Percentiles rank a stretch among this genome's conserved stretches.
phyloP scores from a whole-genome alignment of 169 alveolate genomes.

The Plasmodium gonderi region DNA sequence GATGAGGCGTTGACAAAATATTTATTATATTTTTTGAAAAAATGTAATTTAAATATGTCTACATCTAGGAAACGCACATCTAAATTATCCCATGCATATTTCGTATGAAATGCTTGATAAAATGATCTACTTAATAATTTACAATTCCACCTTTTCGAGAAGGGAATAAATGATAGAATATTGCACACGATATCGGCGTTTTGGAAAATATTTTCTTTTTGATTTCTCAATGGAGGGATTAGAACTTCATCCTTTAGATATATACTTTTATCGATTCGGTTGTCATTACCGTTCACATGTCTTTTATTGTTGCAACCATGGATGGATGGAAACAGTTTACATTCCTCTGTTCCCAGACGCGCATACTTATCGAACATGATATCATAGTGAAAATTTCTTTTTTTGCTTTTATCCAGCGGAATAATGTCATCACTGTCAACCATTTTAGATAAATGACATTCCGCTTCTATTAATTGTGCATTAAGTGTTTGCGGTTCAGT shows the following conservation, averaged over 20 bases:
- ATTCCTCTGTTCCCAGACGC: background rate
- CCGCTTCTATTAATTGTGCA: background rate
- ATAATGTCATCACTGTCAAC: background rate
- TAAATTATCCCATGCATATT: slow-evolving; percentile 43
- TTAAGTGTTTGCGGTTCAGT: background rate
- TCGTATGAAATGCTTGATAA: slow-evolving; percentile 61
- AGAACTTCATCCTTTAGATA: background rate
- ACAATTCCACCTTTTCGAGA: slow-evolving; percentile 47
- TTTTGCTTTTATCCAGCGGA: background rate
- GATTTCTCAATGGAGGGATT: background rate
- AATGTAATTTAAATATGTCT: slow-evolving; percentile 12
- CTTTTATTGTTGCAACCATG: too few relatives aligned
- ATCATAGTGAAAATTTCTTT: background rate
- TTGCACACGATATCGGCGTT: slow-evolving; percentile 43
- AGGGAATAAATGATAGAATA: slow-evolving; percentile 37
- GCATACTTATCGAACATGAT: background rate
- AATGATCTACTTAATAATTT: slow-evolving; percentile 39
- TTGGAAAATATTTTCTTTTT: slow-evolving; percentile 3
- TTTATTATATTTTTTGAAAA: slow-evolving; percentile 14
- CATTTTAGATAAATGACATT: background rate
- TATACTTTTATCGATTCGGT: background rate
- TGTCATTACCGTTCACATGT: too few relatives aligned
- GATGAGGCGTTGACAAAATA: slow-evolving; percentile 26
- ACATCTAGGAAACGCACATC: slow-evolving; percentile 60
- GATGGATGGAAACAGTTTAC: too few relatives aligned